Percentiles rank a stretch among this genome's conserved stretches.
These are phyloP conservation scores for Suhomyces canberraensis DNA, from an alignment of 805 yeast species.

Conservation along the genomic window DNA sequence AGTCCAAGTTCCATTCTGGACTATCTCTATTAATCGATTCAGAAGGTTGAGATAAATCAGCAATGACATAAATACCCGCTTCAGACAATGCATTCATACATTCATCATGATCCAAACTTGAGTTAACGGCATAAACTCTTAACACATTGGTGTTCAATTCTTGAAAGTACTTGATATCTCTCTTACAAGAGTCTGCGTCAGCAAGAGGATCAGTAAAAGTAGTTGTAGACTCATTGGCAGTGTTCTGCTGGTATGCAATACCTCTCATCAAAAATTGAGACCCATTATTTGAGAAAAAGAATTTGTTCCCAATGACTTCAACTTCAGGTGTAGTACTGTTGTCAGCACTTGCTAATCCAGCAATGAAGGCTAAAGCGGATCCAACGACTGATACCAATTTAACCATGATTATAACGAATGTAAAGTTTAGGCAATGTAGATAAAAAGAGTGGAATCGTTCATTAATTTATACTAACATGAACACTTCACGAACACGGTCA, in stretches of 20 bases:
- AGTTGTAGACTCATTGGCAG: slow-evolving; percentile 23
- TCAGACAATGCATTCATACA: slow-evolving; percentile 40
- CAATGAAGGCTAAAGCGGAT: slow-evolving; percentile 1
- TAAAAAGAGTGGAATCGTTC: neutral
- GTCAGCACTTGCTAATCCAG: slow-evolving; percentile 4
- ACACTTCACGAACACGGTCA: slow-evolving; percentile 4
- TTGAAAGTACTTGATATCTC: slow-evolving; percentile 39
- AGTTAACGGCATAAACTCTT: slow-evolving; percentile 42
- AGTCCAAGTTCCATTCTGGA: slow-evolving; percentile 74
- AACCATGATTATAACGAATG: slow-evolving; percentile 4
- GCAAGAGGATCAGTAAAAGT: slow-evolving; percentile 39
- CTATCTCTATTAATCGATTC: slow-evolving; percentile 69
- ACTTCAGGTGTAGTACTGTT: slow-evolving; percentile 29
- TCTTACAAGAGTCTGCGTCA: slow-evolving; percentile 38
- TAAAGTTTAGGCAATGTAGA: neutral
- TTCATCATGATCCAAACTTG: slow-evolving; percentile 34
- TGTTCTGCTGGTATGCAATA: slow-evolving; percentile 43
- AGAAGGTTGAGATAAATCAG: slow-evolving; percentile 63
- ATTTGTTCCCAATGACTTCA: slow-evolving; percentile 43
- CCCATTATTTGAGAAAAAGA: slow-evolving; percentile 40
- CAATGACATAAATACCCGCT: slow-evolving; percentile 44
- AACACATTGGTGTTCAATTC: slow-evolving; percentile 40
- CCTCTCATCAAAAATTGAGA: slow-evolving; percentile 44
- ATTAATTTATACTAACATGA: slow-evolving; percentile 1
- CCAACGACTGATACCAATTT: slow-evolving; percentile 3